Evolutionary conservation across 352 stramenopile species (phyloP), one percentile per base, ranked within the genome.

Genomic region (Globisporangium ultimum): DNA sequence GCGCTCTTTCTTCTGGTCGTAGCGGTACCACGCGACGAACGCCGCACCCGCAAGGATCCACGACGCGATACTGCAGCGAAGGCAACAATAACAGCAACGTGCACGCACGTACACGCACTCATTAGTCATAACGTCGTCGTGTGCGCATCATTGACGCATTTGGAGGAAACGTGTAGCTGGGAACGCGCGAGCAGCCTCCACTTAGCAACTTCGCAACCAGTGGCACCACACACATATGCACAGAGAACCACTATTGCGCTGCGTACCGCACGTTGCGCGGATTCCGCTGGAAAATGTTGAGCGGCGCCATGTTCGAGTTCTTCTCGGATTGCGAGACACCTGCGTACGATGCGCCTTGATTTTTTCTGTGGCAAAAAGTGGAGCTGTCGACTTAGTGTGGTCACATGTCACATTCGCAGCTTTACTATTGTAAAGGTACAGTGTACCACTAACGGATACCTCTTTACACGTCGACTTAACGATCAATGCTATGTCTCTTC

Each of bases 1-100:
- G 55, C 73, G 72, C 57, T 72, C 72, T 58, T 79, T 77, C 76
- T 78, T 78, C 46, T 67, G 54, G 56, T 89, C 79, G 55, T 87
- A 74, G 53, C 78, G 60, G 68, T 82, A 84, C 76, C 77, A 87
- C 38, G 60, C 72, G 0, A 52, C 59, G 45, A 71, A 70, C 40
- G 74, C 65, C 7, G 67, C 68, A 22, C 71, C 51, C 4, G 79
- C 77, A 48, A 84, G 60, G 18, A 72, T 58, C 79, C 79, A 89
- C 20, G 74, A 75, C 10, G 71, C 64, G 40, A 89, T 81, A 38
- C 79, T 87, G 41, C 41, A 60, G n/a, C n/a, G n/a, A 43, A 61
- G 18, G 49, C 3, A 51, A 45, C 20, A 51, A 48, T 11, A 38
- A 45, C 41, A 42, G 3, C 21, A 50, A 8, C 2, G 24, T 32